These are phyloP conservation scores for Aspergillus quadricinctus DNA, from an alignment of 2,329 filamentous ascomycete genomes.

Conservation along the genomic window DNA sequence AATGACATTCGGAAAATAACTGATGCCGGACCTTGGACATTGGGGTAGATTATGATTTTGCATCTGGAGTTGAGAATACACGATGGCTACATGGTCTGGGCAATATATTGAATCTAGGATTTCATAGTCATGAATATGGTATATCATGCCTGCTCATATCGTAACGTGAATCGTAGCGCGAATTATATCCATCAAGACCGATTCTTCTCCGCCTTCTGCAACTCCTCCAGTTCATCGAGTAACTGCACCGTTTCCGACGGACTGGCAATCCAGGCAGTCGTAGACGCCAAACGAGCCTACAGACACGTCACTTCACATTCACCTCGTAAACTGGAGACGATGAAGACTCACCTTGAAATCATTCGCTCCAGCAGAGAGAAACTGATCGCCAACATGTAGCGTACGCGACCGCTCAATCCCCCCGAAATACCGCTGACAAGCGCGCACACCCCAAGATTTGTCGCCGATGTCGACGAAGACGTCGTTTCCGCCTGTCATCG, in stretches of 20 bases:
- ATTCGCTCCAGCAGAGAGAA: conserved; percentile 89
- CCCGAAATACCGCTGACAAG: conserved; percentile 87
- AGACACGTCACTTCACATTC: neutral
- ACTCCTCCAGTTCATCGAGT: conserved; percentile 71
- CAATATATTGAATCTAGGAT: neutral
- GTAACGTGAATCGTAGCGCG: too few species aligned
- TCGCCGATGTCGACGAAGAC: conserved; percentile 99
- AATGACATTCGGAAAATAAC: neutral
- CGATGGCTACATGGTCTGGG: neutral
- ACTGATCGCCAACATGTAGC: conserved; percentile 92
- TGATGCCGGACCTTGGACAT: neutral
- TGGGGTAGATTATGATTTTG: neutral
- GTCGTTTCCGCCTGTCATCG: conserved; percentile 68
- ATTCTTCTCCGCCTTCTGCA: conserved; percentile 31
- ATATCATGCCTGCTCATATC: too few species aligned
- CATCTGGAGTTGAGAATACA: neutral
- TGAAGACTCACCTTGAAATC: conserved; percentile 71
- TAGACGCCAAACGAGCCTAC: conserved; percentile 76
- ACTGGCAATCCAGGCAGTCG: conserved; percentile 95
- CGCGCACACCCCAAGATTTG: conserved; percentile 91
- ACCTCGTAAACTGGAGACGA: neutral
- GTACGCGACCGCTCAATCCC: conserved; percentile 71
- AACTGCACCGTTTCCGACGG: conserved; percentile 85
- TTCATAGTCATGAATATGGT: neutral
- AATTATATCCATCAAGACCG: too few species aligned